A percentile compares a stretch with the other conserved stretches of the same genome.
Evolutionary conservation across 495 filamentous ascomycete species (phyloP).

Genomic region (Penicillium mononematosum): DNA sequence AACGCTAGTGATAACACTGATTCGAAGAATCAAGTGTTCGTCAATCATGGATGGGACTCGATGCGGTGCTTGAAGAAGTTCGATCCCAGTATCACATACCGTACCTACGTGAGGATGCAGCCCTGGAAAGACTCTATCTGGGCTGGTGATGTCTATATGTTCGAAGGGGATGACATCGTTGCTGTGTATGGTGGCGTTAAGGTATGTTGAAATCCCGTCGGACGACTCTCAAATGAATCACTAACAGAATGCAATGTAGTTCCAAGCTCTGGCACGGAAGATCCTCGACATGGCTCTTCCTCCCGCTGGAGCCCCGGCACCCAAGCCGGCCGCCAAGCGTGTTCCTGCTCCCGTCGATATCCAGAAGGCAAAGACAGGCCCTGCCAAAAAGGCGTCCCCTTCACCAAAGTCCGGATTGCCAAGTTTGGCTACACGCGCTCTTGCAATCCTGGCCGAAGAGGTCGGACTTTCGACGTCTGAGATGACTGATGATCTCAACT

Average conservation of each 20-base stretch:
- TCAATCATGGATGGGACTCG: conserved; percentile 75
- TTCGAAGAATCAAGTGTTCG: conserved; percentile 67
- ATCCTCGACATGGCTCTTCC: conserved; percentile 66
- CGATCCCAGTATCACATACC: conserved; percentile 61
- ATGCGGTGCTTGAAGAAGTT: conserved; percentile 69
- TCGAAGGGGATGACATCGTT: conserved; percentile 58
- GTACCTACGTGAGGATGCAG: conserved; percentile 68
- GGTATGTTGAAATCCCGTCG: conserved; percentile 37
- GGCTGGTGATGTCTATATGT: conserved; percentile 53
- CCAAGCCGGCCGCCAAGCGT: conserved; percentile 28
- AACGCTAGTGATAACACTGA: conserved; percentile 74
- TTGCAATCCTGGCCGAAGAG: conserved; percentile 65
- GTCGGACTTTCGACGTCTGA: conserved; percentile 62
- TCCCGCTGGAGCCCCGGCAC: conserved; percentile 46
- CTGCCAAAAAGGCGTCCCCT: conserved; percentile 28
- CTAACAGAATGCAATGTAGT: conserved; percentile 40
- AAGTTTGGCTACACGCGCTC: conserved; percentile 40
- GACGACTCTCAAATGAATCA: not conserved
- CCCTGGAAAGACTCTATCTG: conserved; percentile 44
- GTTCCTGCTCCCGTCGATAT: conserved; percentile 34
- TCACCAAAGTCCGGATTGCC: conserved; percentile 31
- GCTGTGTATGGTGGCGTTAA: conserved; percentile 65
- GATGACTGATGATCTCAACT: conserved; percentile 51
- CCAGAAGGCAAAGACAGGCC: conserved; percentile 41
- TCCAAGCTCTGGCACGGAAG: conserved; percentile 64